Evolutionary conservation across 108 stramenopile genomes (phyloP), one percentile per base, ranked within the genome.

Genomic region (Epithemia pelagica): DNA sequence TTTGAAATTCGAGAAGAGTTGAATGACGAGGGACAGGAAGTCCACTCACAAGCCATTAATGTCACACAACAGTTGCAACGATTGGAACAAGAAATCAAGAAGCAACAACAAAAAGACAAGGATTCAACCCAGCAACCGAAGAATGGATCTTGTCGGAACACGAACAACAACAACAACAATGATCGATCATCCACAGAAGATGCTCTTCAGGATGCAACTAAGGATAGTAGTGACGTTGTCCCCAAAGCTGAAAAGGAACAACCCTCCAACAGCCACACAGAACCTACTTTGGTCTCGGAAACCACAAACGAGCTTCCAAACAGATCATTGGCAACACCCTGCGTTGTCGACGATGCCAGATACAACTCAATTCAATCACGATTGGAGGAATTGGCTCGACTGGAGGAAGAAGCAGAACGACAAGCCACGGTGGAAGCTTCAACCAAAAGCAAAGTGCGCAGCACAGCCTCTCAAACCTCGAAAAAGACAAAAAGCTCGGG

Each of bases 1-100:
- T 69, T 82, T 28, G 82, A 82, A 52, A 82, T 82, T 66, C 67
- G 73, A 18, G 82, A 82, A 79, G 76, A 82, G 67, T 75, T 67
- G 27, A 74, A 82, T 71, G 27, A 29, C 1, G 5, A 67, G 23
- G 82, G 82, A 24, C 70, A 64, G 53, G 71, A 68, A 54, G 55
- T 75, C 33, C 54, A 64, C 25, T 66, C 68, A 10, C 68, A 78
- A 67, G 82, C 75, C 25, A 55, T 82, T 19, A 59, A 82, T 64
- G 64, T 82, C 19, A 62, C 75, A 24, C 56, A 65, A 59, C 74
- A 73, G 56, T 58, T 81, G 51, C 27, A 79, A 57, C 53, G 32
- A 56, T 53, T 79, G 51, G 37, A 31, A 46, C 69, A 74, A 37
- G 52, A 33, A 52, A 22, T 56, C n/a, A n/a, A n/a, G n/a, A n/a